Conservation (phyloP, 768 basidiomycete genomes). For the Pleurotus pulmonarius region DNA sequence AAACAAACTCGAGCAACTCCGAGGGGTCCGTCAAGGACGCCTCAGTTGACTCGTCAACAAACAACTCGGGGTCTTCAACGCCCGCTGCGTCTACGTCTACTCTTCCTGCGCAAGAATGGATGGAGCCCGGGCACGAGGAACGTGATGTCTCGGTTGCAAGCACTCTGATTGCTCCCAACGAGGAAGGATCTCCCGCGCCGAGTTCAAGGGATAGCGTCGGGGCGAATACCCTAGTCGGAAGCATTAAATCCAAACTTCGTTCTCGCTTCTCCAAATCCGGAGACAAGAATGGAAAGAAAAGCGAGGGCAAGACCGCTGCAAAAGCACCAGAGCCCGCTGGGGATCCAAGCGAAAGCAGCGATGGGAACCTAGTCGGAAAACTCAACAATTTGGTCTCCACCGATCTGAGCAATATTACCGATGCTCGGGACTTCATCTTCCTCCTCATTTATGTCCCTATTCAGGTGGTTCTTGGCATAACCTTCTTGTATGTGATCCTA, state of each 20-base stretch:
- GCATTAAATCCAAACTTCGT: not conserved
- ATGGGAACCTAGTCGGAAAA: conserved; percentile 61
- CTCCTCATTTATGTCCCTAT: conserved; percentile 19
- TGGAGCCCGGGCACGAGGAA: not conserved
- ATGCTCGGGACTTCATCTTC: conserved; percentile 28
- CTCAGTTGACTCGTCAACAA: conserved; percentile 6
- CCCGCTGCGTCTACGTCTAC: not conserved
- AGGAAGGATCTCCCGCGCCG: not conserved
- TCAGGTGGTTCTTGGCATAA: conserved; percentile 15
- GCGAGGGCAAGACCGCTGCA: not conserved
- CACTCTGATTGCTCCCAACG: not conserved
- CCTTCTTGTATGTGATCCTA: conserved; percentile 26
- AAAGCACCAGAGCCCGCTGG: not conserved
- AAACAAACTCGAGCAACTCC: conserved; percentile 7
- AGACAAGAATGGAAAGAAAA: not conserved
- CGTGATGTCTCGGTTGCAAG: not conserved
- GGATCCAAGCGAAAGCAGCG: conserved; percentile 13
- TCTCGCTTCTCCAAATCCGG: not conserved
- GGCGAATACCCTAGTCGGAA: conserved; percentile 1
- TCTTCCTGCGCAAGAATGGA: not conserved
- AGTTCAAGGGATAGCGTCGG: not conserved
- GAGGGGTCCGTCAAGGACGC: not conserved
- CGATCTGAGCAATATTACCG: conserved; percentile 42
- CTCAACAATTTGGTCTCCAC: conserved; percentile 75
- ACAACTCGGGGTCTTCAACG: not conserved